phyloP scores from a whole-genome alignment of 306 rosid genomes.

The Begonia peltatifolia region DNA sequence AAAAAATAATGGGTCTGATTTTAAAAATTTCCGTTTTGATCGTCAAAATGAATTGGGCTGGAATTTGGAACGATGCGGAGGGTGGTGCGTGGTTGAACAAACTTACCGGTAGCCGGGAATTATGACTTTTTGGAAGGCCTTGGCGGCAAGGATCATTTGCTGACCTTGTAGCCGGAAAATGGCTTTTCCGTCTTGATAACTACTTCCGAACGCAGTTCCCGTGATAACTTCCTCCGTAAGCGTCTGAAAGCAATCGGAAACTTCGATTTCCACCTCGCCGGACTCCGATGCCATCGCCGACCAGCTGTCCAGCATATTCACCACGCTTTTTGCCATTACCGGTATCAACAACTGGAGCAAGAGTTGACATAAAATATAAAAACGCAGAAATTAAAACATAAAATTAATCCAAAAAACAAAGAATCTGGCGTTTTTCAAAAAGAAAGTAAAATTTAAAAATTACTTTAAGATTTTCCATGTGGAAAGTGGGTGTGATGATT shows the following conservation, averaged over 20 bases:
- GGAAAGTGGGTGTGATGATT: conserved; percentile 83
- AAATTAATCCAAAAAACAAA: not conserved
- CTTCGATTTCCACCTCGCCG: conserved; percentile 83
- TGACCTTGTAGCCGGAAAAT: conserved; percentile 61
- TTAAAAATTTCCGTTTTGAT: no score
- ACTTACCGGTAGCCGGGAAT: conserved; percentile 86
- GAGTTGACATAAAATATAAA: not conserved
- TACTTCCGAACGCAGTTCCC: conserved; percentile 66
- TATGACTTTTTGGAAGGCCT: conserved; percentile 76
- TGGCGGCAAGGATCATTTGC: conserved; percentile 72
- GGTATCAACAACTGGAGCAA: conserved; percentile 52
- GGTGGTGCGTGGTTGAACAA: no score
- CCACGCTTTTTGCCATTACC: conserved; percentile 62
- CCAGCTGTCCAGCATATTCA: conserved; percentile 74
- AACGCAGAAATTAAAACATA: not conserved
- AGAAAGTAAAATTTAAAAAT: not conserved
- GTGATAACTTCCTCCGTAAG: conserved; percentile 76
- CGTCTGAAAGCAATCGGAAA: conserved; percentile 63
- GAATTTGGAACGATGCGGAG: no score
- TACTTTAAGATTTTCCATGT: conserved; percentile 88
- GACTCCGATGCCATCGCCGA: conserved; percentile 18
- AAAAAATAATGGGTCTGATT: no score
- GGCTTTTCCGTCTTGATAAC: conserved; percentile 87
- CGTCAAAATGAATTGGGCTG: no score
- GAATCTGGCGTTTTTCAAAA: not conserved